Evolutionary conservation across 2,329 filamentous ascomycete species (phyloP).

Genomic region (Neocucurbitaria cava): DNA sequence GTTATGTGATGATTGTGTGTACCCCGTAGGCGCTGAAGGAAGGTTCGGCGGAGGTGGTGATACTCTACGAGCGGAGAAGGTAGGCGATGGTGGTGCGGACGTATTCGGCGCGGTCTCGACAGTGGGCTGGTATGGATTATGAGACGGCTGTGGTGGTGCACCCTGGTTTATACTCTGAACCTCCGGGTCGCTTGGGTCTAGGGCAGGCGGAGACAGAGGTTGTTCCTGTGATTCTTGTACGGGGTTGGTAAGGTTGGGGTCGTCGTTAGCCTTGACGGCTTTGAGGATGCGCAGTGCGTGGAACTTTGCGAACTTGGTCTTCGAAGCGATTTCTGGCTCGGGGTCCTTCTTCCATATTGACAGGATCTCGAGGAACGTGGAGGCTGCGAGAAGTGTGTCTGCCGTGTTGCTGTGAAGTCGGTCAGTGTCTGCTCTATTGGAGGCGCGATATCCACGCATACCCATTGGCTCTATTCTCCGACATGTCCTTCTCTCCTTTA

Average conservation of each 20-base stretch:
- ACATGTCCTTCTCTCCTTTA: conserved; percentile 81
- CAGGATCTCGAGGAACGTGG: conserved; percentile 88
- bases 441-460: conserved; percentile 45
- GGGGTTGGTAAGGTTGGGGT: conserved; percentile 92
- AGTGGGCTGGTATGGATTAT: conserved; percentile 54
- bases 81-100: conserved; percentile 54
- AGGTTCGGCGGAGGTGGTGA: conserved; percentile 53
- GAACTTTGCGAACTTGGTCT: conserved; percentile 97
- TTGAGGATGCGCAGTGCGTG: conserved; percentile 90
- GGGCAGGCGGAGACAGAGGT: conserved; percentile 47
- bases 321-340: conserved; percentile 78
- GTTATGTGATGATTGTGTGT: conserved; percentile 48
- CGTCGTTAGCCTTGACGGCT: conserved; percentile 86
- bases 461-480: conserved; percentile 83
- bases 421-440: conserved; percentile 7
- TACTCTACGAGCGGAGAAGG: conserved; percentile 52
- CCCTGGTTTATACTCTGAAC: conserved; percentile 61
- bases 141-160: conserved; percentile 28
- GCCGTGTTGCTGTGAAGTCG: conserved; percentile 72
- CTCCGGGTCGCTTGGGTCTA: conserved; percentile 72
- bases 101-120: conserved; percentile 69
- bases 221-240: conserved; percentile 60
- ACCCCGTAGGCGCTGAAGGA: conserved; percentile 39
- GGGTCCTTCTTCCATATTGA: conserved; percentile 77
- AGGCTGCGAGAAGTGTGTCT: conserved; percentile 90